Base-by-base conservation (phyloP, 805 yeast species). In the Saccharomycopsis sp. region DNA sequence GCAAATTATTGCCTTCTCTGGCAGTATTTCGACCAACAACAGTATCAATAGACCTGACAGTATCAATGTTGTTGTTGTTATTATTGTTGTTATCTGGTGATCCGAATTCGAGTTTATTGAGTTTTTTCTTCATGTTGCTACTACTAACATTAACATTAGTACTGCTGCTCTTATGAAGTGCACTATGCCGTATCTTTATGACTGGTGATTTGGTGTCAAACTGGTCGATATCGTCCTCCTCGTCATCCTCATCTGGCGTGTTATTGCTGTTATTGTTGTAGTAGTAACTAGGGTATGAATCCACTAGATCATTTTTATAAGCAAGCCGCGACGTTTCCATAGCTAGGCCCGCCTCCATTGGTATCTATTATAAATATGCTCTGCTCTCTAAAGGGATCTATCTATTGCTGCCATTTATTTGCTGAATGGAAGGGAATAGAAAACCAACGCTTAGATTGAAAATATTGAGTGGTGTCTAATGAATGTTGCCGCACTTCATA, bases 91-190 rank as follows among this genome's bases (percentile, higher is more conserved):
- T 12, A 12, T 34, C 15, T 19, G 44, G 9, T 15, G 22, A 14
- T 17, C 54, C 54, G 35, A 58, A 58, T 12, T 58, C 59, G 14
- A 58, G 24, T 41, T 52, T 58, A 55, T 58, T 58, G 14, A 58
- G 56, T 29, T 58, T 58, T 47, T 54, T 57, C 19, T 29, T 53
- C 3, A 44, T 44, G 49, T 17, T 44, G 20, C 22, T 44, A 17
- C 22, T 17, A 8, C n/a, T n/a, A n/a, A n/a, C n/a, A n/a, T n/a
- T n/a, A n/a, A n/a, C n/a, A n/a, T n/a, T n/a, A n/a, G n/a, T n/a
- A n/a, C 12, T 12, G 22, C 22, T 44, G 22, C 22, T 44, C 49
- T 7, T 44, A n/a, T 5, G 19, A 17, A 17, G 8, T 35, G 14
- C 22, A 17, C 22, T 44, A 7, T n/a, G 49, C 20, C 49, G 49